Percentiles rank a stretch among this genome's conserved stretches.
phyloP scores from a whole-genome alignment of 78 protist species.

The Goniomonas avonlea region DNA sequence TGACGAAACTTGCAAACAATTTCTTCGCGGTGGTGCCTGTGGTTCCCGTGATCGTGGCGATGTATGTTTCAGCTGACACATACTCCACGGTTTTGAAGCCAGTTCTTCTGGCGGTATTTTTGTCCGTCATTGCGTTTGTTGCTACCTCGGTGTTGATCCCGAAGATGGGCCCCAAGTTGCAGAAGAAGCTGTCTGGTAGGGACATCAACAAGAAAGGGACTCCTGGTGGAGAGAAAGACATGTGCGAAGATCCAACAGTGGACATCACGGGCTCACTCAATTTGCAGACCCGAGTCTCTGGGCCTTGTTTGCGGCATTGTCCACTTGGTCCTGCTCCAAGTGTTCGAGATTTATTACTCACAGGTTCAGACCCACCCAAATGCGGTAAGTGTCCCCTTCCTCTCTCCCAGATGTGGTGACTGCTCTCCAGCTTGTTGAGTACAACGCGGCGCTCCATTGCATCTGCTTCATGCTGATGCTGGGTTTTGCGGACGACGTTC shows the following conservation, averaged over 20 bases:
- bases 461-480: slow-evolving; percentile 79
- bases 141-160: too few relatives aligned
- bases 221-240: background rate
- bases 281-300: slow-evolving; percentile 63
- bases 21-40: too few relatives aligned
- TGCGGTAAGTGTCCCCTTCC: background rate
- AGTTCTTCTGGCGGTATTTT: too few relatives aligned
- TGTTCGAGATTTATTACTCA: slow-evolving; percentile 50
- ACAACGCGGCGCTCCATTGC: slow-evolving; percentile 76
- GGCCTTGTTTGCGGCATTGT: slow-evolving; percentile 69
- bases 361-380: background rate
- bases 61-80: too few relatives aligned
- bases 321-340: slow-evolving; percentile 59
- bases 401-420: too few relatives aligned
- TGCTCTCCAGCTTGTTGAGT: slow-evolving; percentile 51
- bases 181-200: background rate
- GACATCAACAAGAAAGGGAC: slow-evolving; percentile 30
- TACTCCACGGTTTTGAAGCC: too few relatives aligned
- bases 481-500: slow-evolving; percentile 97
- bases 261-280: background rate
- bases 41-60: too few relatives aligned
- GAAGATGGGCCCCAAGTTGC: too few relatives aligned
- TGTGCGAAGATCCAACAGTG: too few relatives aligned
- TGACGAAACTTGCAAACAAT: too few relatives aligned
- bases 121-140: too few relatives aligned